Evolutionary conservation across 192 early-diverging fungal genomes (phyloP).

Genomic region (Linnemannia zychae): DNA sequence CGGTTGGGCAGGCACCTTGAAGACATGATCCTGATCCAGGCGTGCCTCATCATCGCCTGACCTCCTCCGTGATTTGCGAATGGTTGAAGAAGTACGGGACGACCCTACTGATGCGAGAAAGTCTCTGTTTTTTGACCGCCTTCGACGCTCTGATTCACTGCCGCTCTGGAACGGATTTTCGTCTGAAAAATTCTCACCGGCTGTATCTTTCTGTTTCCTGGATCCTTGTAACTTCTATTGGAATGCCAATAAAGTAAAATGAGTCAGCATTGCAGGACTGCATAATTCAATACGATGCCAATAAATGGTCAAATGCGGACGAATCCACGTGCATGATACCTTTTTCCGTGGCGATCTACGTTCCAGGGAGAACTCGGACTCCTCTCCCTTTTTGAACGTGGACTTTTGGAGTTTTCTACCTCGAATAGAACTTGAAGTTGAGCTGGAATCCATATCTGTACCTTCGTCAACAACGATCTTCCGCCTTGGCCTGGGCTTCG

Average conservation of each 20-base stretch:
- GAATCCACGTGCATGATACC: background rate
- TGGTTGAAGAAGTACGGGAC: conserved; percentile 5
- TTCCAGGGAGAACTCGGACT: background rate
- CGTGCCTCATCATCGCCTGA: background rate
- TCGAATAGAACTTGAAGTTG: background rate
- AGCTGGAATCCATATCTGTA: background rate
- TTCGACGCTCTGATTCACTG: conserved; percentile 35
- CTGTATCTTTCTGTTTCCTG: background rate
- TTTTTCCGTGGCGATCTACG: conserved; percentile 2
- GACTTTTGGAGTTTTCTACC: background rate
- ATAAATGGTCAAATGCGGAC: background rate
- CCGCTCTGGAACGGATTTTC: conserved; percentile 57
- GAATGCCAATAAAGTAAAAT: background rate
- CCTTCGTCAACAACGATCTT: background rate
- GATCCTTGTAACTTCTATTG: background rate
- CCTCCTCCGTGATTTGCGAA: conserved; percentile 1
- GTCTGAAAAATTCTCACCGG: conserved; percentile 33
- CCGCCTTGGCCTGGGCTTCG: background rate
- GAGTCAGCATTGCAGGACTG: background rate
- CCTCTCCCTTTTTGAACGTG: background rate
- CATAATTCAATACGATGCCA: background rate
- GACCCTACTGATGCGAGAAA: background rate
- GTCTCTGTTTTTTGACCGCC: conserved; percentile 26
- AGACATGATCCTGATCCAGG: conserved; percentile 3
- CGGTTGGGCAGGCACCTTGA: background rate